Percentiles rank a stretch among this genome's conserved stretches.
phyloP scores from a whole-genome alignment of 192 early-diverging fungal species.

The Coemansia sp. region DNA sequence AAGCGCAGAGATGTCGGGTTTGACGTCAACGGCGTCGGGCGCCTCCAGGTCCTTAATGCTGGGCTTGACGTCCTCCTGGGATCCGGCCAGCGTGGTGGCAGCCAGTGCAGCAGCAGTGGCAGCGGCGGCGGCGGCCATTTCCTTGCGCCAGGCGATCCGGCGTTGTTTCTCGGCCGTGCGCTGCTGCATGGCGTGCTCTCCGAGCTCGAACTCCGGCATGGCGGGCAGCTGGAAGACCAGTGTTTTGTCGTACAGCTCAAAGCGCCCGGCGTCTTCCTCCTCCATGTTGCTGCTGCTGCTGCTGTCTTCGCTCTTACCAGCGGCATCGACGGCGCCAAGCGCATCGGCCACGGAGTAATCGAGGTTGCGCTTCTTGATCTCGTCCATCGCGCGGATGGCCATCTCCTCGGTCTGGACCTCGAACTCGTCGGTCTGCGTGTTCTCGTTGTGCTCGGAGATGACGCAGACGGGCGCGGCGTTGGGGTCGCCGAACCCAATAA shows the following conservation, averaged over 20 bases:
- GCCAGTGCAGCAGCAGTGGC: conserved; percentile 31
- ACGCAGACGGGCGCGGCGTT: conserved; percentile 6
- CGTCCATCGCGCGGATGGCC: conserved; percentile 31
- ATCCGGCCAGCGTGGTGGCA: conserved; percentile 1
- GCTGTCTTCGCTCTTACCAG: neutral
- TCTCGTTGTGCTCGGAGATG: conserved; percentile 33
- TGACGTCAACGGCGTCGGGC: conserved; percentile 34
- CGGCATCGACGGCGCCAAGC: conserved; percentile 7
- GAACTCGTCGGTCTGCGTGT: conserved; percentile 3
- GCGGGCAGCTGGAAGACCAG: conserved; percentile 41
- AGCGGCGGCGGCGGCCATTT: conserved; percentile 4
- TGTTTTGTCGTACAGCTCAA: conserved; percentile 14
- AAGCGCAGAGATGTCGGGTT: conserved; percentile 23
- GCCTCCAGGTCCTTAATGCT: conserved; percentile 14
- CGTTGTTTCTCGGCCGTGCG: conserved; percentile 17
- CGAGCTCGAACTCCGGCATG: conserved; percentile 38
- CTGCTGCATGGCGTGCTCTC: conserved; percentile 23
- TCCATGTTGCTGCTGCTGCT: neutral
- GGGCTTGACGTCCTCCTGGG: conserved; percentile 38
- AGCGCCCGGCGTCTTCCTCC: neutral
- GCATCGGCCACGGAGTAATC: conserved; percentile 15
- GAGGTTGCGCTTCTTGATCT: conserved; percentile 18
- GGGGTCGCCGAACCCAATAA: neutral
- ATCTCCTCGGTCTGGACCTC: conserved; percentile 51
- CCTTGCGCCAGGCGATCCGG: conserved; percentile 12